These are phyloP conservation scores for Athelia sp. DNA, from an alignment of 1,284 basidiomycete species.

Conservation along the genomic window DNA sequence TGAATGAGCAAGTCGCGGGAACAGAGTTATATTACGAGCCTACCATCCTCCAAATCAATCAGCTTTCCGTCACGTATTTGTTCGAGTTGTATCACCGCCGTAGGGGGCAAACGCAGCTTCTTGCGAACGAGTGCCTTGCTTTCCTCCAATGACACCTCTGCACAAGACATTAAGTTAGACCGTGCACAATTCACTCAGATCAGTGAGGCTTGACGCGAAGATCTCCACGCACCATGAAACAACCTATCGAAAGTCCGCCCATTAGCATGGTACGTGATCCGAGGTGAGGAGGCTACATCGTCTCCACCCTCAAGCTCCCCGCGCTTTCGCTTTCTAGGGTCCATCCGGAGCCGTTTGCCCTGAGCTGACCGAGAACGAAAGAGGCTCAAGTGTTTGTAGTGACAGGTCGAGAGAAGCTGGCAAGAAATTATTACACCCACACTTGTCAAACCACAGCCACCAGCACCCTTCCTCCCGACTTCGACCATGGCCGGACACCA, in stretches of 20 bases:
- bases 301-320: conserved; percentile 24
- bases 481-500: conserved; percentile 29
- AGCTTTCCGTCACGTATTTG: conserved; percentile 49
- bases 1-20: conserved; percentile 1
- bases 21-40: conserved; percentile 12
- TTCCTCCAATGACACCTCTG: conserved; percentile 56
- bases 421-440: not conserved
- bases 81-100: conserved; percentile 40
- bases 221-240: conserved; percentile 50
- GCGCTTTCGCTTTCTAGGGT: conserved; percentile 39
- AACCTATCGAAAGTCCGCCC: conserved; percentile 54
- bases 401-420: not conserved
- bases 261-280: conserved; percentile 49
- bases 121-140: conserved; percentile 50
- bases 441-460: conserved; percentile 7
- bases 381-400: too few relatives aligned
- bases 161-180: not conserved
- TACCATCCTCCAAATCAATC: conserved; percentile 72
- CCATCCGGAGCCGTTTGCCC: conserved; percentile 21
- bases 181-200: not conserved
- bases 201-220: conserved; percentile 7
- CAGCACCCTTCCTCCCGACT: conserved; percentile 14
- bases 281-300: conserved; percentile 24
- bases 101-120: conserved; percentile 49
- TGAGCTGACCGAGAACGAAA: not conserved